Percentiles rank a stretch among this genome's conserved stretches.
phyloP scores from a whole-genome alignment of 495 filamentous ascomycete genomes.

The Penicillium chermesinum region DNA sequence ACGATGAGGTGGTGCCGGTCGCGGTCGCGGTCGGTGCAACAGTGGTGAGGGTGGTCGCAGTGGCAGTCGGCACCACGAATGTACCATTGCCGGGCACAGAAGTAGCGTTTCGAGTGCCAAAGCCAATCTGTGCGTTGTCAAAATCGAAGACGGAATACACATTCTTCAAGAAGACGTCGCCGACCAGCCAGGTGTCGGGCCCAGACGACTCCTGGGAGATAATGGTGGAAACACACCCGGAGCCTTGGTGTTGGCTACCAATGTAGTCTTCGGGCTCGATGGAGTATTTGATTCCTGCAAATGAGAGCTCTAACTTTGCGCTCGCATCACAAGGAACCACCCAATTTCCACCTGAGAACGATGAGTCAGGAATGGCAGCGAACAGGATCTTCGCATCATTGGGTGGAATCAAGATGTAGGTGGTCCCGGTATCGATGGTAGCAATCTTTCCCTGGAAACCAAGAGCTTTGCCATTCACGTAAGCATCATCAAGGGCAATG shows the following conservation, averaged over 20 bases:
- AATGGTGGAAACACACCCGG: slow-evolving; percentile 62
- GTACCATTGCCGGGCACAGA: slow-evolving; percentile 13
- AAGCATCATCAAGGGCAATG: slow-evolving; percentile 59
- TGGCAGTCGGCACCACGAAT: slow-evolving; percentile 9
- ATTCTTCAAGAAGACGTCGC: slow-evolving; percentile 83
- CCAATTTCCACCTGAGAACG: slow-evolving; percentile 50
- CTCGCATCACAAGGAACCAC: slow-evolving; percentile 66
- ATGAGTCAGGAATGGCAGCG: slow-evolving; percentile 56
- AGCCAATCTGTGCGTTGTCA: slow-evolving; percentile 42
- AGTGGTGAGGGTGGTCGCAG: slow-evolving; percentile 8
- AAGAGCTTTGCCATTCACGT: slow-evolving; percentile 50
- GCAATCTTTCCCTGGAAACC: slow-evolving; percentile 49
- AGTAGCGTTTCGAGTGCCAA: slow-evolving; percentile 22
- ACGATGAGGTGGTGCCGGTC: background rate
- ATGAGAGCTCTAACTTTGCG: slow-evolving; percentile 44
- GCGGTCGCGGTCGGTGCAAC: background rate
- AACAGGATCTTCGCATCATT: slow-evolving; percentile 61
- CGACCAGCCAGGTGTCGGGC: slow-evolving; percentile 62
- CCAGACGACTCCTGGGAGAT: slow-evolving; percentile 43
- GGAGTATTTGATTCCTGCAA: slow-evolving; percentile 55
- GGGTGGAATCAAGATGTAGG: slow-evolving; percentile 63
- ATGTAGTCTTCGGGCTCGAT: slow-evolving; percentile 67
- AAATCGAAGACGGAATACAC: slow-evolving; percentile 84
- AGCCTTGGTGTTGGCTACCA: slow-evolving; percentile 34
- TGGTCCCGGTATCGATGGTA: slow-evolving; percentile 79